phyloP scores from a whole-genome alignment of 139 green algal species.

The Chlamydomonas asymmetrica region DNA sequence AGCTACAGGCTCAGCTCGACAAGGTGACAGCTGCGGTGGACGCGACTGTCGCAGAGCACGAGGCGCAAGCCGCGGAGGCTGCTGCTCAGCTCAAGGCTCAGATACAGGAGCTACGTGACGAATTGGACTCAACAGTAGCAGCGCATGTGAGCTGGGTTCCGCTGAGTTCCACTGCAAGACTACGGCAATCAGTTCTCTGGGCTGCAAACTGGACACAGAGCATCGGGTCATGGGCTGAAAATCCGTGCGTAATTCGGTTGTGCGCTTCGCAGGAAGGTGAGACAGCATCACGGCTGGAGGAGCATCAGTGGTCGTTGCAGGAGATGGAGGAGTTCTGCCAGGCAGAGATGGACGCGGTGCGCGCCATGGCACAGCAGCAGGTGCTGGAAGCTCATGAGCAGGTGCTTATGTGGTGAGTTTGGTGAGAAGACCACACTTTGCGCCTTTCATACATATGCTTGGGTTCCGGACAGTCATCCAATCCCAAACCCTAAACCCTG shows the following conservation, averaged over 20 bases:
- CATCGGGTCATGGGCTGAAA: not conserved
- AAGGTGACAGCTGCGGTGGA: too few relatives aligned
- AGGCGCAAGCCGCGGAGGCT: too few relatives aligned
- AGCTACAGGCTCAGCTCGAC: too few relatives aligned
- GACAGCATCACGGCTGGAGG: not conserved
- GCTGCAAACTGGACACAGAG: not conserved
- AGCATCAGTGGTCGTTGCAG: conserved; percentile 5
- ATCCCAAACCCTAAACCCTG: not conserved
- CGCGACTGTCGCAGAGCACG: too few relatives aligned
- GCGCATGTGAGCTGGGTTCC: not conserved
- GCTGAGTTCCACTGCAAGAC: not conserved
- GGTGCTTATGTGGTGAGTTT: conserved; percentile 9
- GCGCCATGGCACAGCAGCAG: conserved; percentile 7
- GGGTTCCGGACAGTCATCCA: not conserved
- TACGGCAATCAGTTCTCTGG: not conserved
- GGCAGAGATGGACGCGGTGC: conserved; percentile 27
- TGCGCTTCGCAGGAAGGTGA: conserved; percentile 4
- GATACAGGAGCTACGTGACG: not conserved
- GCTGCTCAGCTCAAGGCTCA: too few relatives aligned
- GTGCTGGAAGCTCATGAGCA: conserved; percentile 5
- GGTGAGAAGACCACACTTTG: not conserved
- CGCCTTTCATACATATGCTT: not conserved
- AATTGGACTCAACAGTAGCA: not conserved
- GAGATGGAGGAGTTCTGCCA: conserved; percentile 27
- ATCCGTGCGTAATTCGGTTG: not conserved